phyloP scores from a whole-genome alignment of 371 early-diverging fungal species.

The Lichtheimia corymbifera region DNA sequence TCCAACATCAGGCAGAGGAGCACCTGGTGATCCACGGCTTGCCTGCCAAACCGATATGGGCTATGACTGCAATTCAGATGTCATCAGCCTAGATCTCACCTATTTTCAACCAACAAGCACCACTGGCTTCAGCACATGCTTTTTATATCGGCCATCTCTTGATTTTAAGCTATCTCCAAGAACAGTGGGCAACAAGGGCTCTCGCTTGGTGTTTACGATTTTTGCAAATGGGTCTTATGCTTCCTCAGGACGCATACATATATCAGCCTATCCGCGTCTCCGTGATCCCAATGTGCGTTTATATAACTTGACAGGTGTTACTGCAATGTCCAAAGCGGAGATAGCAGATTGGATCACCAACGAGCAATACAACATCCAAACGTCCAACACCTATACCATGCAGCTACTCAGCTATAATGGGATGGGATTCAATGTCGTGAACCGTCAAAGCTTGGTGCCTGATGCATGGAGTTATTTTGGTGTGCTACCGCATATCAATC shows the following conservation, averaged over 20 bases:
- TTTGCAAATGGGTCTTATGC: conserved; percentile 37
- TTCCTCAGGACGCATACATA: conserved; percentile 39
- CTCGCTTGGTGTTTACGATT: conserved; percentile 39
- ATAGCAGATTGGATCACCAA: conserved; percentile 37
- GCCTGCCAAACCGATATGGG: conserved; percentile 43
- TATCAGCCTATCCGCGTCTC: conserved; percentile 38
- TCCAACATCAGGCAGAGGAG: conserved; percentile 14
- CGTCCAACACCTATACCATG: conserved; percentile 34
- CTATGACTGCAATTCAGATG: conserved; percentile 27
- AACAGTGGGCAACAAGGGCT: conserved; percentile 44
- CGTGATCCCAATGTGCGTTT: conserved; percentile 46
- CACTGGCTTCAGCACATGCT: conserved; percentile 27
- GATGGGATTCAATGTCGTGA: conserved; percentile 34
- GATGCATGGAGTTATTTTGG: conserved; percentile 54
- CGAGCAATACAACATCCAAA: conserved; percentile 45
- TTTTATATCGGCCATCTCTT: conserved; percentile 35
- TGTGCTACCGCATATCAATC: conserved; percentile 43
- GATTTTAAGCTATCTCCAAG: conserved; percentile 35
- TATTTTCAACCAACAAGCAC: no score
- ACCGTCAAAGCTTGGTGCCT: conserved; percentile 37
- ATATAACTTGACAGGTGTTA: conserved; percentile 23
- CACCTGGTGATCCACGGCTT: conserved; percentile 31
- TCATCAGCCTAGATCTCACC: not conserved
- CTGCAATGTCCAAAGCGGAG: conserved; percentile 22
- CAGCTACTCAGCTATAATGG: conserved; percentile 40